Base-by-base conservation (phyloP, 352 stramenopile genomes). In the Pythium dissotocum region DNA sequence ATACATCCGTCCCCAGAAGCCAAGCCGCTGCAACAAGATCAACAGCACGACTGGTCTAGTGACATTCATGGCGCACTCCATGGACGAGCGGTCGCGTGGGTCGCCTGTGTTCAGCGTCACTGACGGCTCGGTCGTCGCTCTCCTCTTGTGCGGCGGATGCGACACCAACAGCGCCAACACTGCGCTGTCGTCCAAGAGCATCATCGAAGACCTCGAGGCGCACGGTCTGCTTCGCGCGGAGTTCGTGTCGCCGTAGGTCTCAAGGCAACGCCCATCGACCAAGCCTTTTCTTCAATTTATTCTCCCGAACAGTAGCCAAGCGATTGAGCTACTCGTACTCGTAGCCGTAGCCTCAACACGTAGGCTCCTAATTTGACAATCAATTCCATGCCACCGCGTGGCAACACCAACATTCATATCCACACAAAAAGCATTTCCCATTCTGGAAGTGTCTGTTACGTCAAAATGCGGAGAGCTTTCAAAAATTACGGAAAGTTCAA, bases 101-200 rank as follows among this genome's bases (percentile, higher is more conserved):
- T 33, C 49, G 14, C 49, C 49, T 4, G 49, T 56, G 9, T 56
- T 56, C 28, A 56, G 53, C 40, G 21, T 42, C 18, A 10, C 28
- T 28, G 38, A 60, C 13, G 49, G 61, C 13, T 8, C 24, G 0
- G 18, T 67, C 35, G 51, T 61, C 18, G 61, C 51, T 5, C 35
- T 67, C 8, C 61, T 61, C 18, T 16, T 67, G 49, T 67, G 61
- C 51, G 61, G 61, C 32, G 49, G 35, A 2, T 67, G 61, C 51
- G 32, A 18, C 26, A 8, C 40, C 35, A 24, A 44, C 36, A 42
- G 9, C 35, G 10, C 36, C 9, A 67, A 60, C 61, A 67, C 26
- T 18, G 61, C 35, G 3, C 51, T 67, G 36, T n/a, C 35, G 51
- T 54, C 33, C 61, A n/a, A 67, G 18, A 32, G 14, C 14, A 67